These are phyloP conservation scores for Ophiostoma montium DNA, from an alignment of 2,329 filamentous ascomycete genomes.

Conservation along the genomic window DNA sequence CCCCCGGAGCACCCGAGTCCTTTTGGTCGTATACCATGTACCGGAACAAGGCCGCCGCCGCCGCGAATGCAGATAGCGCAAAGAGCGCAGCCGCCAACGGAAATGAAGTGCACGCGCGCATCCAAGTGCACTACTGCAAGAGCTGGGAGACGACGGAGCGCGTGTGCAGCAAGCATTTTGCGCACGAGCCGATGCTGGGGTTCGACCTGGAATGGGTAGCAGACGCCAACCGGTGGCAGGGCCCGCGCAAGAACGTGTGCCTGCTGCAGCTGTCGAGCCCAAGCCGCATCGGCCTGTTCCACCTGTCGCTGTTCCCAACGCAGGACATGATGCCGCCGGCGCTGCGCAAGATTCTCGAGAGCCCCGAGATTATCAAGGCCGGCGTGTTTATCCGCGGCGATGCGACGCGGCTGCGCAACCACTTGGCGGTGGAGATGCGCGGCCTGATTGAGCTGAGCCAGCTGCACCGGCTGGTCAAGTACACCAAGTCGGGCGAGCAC, in stretches of 20 bases:
- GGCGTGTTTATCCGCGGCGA: slow-evolving; percentile 67
- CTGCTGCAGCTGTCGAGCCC: slow-evolving; percentile 72
- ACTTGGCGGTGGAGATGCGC: slow-evolving; percentile 46
- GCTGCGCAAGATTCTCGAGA: slow-evolving; percentile 59
- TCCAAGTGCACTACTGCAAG: slow-evolving; percentile 66
- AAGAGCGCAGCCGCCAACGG: neutral
- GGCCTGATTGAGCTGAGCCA: slow-evolving; percentile 74
- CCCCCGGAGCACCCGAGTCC: slow-evolving; percentile 30
- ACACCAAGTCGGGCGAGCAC: slow-evolving; percentile 35
- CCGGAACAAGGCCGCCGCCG: slow-evolving; percentile 28
- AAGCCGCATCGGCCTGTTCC: slow-evolving; percentile 66
- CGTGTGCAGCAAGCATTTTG: slow-evolving; percentile 50
- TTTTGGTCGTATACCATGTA: slow-evolving; percentile 62
- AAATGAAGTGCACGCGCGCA: slow-evolving; percentile 20
- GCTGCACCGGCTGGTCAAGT: slow-evolving; percentile 63
- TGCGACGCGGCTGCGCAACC: slow-evolving; percentile 51
- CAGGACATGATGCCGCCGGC: slow-evolving; percentile 54
- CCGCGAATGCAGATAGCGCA: slow-evolving; percentile 20
- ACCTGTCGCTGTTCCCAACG: slow-evolving; percentile 51
- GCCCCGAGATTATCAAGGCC: slow-evolving; percentile 52
- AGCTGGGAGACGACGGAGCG: slow-evolving; percentile 52
- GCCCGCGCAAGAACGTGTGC: slow-evolving; percentile 56
- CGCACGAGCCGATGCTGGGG: slow-evolving; percentile 57
- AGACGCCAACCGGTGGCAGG: slow-evolving; percentile 29
- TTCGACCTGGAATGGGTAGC: slow-evolving; percentile 80